phyloP scores from a whole-genome alignment of 1,284 basidiomycete genomes.

The Cystobasidium pallidum region DNA sequence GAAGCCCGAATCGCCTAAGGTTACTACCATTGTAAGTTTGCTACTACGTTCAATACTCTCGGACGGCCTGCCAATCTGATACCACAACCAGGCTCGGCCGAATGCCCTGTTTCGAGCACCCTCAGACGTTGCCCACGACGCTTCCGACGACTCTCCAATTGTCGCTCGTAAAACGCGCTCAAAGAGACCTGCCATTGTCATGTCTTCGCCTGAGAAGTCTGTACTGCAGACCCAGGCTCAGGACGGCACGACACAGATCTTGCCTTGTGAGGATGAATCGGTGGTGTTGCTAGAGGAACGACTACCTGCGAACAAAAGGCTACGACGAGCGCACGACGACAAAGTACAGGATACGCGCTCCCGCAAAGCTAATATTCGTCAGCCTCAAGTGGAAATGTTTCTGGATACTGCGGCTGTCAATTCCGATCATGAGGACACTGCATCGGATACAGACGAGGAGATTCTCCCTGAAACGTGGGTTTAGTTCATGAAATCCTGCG shows the following conservation, averaged over 20 bases:
- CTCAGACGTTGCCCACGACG: not conserved
- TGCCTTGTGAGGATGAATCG: not conserved
- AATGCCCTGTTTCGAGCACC: not conserved
- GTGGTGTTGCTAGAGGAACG: not conserved
- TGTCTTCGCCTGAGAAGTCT: constrained; percentile 12
- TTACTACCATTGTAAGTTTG: constrained; percentile 2
- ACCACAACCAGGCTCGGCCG: not conserved
- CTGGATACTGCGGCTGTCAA: constrained; percentile 51
- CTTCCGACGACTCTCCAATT: constrained; percentile 3
- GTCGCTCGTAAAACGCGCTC: not conserved
- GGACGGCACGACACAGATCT: not conserved
- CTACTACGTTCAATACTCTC: not conserved
- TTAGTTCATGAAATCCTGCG: no score
- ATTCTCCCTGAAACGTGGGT: constrained; percentile 49
- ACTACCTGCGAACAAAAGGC: constrained; percentile 1
- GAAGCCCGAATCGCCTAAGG: not conserved
- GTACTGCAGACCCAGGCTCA: not conserved
- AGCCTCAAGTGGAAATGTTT: constrained; percentile 39
- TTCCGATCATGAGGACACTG: constrained; percentile 56
- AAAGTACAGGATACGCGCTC: not conserved
- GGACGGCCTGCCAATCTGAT: not conserved
- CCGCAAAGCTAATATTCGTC: constrained; percentile 3
- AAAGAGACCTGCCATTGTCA: constrained; percentile 6
- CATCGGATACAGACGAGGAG: constrained; percentile 54
- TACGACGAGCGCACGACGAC: not conserved